phyloP scores from a whole-genome alignment of 495 filamentous ascomycete species.

The Penicillium paxilli region DNA sequence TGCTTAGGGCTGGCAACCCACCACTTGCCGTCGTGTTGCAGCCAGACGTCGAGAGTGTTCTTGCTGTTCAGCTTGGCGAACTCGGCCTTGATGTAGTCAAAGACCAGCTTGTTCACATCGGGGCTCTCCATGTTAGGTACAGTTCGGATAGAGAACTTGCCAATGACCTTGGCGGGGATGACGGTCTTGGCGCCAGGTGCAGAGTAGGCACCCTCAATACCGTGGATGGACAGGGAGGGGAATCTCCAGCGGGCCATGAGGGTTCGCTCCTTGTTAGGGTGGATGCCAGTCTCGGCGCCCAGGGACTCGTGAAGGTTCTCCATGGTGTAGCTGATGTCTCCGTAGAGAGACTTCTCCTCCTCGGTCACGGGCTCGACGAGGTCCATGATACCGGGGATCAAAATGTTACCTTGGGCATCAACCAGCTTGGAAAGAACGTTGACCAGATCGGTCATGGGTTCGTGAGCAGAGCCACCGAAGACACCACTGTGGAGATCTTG shows the following conservation, averaged over 20 bases:
- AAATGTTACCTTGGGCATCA: slow-evolving; percentile 84
- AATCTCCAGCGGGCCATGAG: slow-evolving; percentile 95
- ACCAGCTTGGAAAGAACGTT: slow-evolving; percentile 79
- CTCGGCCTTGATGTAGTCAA: slow-evolving; percentile 71
- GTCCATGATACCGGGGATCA: slow-evolving; percentile 84
- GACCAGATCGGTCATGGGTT: slow-evolving; percentile 96
- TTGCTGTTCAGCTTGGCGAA: slow-evolving; percentile 86
- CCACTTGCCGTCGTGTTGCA: slow-evolving; percentile 93
- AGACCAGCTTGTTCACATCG: slow-evolving; percentile 80
- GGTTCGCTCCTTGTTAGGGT: slow-evolving; percentile 78
- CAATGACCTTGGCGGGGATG: slow-evolving; percentile 94
- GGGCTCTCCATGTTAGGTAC: slow-evolving; percentile 96
- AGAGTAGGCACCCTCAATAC: slow-evolving; percentile 93
- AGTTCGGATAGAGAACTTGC: slow-evolving; percentile 97
- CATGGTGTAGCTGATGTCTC: slow-evolving; percentile 89
- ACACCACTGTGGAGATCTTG: slow-evolving; percentile 96
- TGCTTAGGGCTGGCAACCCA: slow-evolving; percentile 97
- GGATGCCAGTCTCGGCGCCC: slow-evolving; percentile 82
- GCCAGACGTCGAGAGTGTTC: slow-evolving; percentile 78
- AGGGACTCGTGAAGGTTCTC: slow-evolving; percentile 88
- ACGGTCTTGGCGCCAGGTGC: slow-evolving; percentile 95
- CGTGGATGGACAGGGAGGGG: slow-evolving; percentile 94
- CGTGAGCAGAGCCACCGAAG: slow-evolving; percentile 92
- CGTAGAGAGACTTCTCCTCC: slow-evolving; percentile 84
- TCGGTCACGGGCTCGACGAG: slow-evolving; percentile 84